phyloP scores from a whole-genome alignment of 176 grass and related monocot species.

The Bolboschoenus planiculmis region DNA sequence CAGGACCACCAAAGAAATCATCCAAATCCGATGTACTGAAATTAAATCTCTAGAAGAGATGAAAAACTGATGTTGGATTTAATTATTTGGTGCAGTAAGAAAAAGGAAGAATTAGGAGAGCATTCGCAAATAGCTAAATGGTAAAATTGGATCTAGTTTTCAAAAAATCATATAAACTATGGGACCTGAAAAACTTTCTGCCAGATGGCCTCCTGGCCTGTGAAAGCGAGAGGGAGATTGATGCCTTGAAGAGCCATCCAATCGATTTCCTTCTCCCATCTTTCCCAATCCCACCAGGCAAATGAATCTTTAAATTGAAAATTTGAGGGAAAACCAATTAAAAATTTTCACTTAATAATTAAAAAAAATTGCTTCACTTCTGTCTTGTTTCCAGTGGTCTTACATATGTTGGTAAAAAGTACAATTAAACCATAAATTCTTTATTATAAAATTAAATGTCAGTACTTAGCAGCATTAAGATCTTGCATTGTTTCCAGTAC shows the following conservation, averaged over 20 bases:
- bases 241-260: constrained; percentile 99
- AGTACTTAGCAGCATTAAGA: not conserved
- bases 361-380: not conserved
- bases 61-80: constrained; percentile 8
- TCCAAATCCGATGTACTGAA: constrained; percentile 59
- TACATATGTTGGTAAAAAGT: not conserved
- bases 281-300: constrained; percentile 91
- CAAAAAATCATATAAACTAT: not conserved
- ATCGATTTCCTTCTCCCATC: constrained; percentile 99
- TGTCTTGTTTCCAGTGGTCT: not conserved
- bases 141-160: not conserved
- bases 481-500: not conserved
- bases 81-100: not conserved
- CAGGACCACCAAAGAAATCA: constrained; percentile 90
- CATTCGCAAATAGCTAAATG: not conserved
- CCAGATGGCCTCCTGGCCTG: constrained; percentile 84
- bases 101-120: not conserved
- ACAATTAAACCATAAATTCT: not conserved
- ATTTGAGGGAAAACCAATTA: not conserved
- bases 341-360: not conserved
- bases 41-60: constrained; percentile 64
- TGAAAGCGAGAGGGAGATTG: constrained; percentile 92
- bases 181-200: constrained; percentile 89
- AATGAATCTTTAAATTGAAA: constrained; percentile 54
- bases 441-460: not conserved